phyloP scores from a whole-genome alignment of 441 rosid genomes.

The Sinapis alba region DNA sequence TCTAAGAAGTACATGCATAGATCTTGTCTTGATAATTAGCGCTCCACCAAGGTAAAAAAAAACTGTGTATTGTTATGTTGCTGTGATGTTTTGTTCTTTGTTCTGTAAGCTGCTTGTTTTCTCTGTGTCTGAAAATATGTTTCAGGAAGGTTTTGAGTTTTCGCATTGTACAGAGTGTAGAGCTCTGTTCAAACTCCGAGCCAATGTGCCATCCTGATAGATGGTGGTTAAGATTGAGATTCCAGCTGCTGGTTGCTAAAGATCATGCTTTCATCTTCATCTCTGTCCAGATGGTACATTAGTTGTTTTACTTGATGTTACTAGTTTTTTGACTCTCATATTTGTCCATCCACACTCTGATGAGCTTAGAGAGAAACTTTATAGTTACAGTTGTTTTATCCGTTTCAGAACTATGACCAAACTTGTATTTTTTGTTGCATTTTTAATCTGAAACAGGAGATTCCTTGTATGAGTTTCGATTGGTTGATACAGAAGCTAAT shows the following conservation, averaged over 20 bases:
- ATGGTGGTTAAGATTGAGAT: slow-evolving; percentile 99
- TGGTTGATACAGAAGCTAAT: too few relatives aligned
- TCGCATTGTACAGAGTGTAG: slow-evolving; percentile 99
- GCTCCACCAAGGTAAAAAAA: slow-evolving; percentile 77
- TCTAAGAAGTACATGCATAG: slow-evolving; percentile 95
- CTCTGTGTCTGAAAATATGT: too few relatives aligned
- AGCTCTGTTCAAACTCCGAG: slow-evolving; percentile 85
- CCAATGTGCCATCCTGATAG: slow-evolving; percentile 97
- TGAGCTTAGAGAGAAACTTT: background rate
- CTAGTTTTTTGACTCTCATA: background rate
- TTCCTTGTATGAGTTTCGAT: background rate
- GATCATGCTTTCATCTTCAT: slow-evolving; percentile 95
- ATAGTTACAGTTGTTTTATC: background rate
- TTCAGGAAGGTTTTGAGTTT: slow-evolving; percentile 99
- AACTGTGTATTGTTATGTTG: background rate
- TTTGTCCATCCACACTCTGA: background rate
- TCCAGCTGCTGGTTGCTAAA: slow-evolving; percentile 95
- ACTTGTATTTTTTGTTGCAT: background rate
- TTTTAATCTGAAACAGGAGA: background rate
- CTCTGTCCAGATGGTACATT: slow-evolving; percentile 88
- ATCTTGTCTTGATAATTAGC: slow-evolving; percentile 95
- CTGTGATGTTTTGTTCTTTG: background rate
- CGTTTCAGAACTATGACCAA: background rate
- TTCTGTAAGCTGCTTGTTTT: background rate
- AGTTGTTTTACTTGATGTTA: too few relatives aligned